phyloP scores from a whole-genome alignment of 176 grass and related monocot genomes.

The Eremochloa ophiuroides region DNA sequence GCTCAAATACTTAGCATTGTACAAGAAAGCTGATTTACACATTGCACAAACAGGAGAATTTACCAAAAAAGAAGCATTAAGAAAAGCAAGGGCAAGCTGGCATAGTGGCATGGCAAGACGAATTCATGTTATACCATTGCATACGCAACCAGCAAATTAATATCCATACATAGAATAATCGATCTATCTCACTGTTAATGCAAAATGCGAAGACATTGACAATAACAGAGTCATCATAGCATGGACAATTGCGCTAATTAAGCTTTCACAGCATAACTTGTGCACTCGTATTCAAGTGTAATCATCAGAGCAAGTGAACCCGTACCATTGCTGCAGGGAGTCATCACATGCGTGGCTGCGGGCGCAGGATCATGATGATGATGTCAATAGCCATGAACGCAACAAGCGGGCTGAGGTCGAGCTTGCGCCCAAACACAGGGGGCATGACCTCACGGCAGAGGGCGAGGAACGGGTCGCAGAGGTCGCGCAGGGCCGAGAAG shows the following conservation, averaged over 20 bases:
- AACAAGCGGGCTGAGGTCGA: slow-evolving; percentile 88
- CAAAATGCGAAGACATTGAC: background rate
- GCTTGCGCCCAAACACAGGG: slow-evolving; percentile 74
- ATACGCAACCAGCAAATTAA: background rate
- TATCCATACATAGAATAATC: background rate
- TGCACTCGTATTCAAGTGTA: background rate
- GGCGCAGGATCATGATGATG: slow-evolving; percentile 79
- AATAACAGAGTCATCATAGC: background rate
- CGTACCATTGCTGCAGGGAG: background rate
- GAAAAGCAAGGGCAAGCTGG: background rate
- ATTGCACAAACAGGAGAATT: background rate
- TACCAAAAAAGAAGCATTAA: background rate
- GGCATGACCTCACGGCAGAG: slow-evolving; percentile 91
- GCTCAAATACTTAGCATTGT: background rate
- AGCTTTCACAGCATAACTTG: background rate
- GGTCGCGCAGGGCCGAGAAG: slow-evolving; percentile 77
- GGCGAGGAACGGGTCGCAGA: slow-evolving; percentile 87
- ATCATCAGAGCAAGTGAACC: background rate
- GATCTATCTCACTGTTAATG: background rate
- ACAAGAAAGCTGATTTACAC: background rate
- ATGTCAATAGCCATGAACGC: slow-evolving; percentile 86
- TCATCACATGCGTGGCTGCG: slow-evolving; percentile 73
- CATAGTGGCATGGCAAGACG: background rate
- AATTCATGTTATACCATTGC: background rate
- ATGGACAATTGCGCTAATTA: background rate